These are phyloP conservation scores for Penicillium sp. DNA, from an alignment of 2,329 filamentous ascomycete genomes.

Conservation along the genomic window DNA sequence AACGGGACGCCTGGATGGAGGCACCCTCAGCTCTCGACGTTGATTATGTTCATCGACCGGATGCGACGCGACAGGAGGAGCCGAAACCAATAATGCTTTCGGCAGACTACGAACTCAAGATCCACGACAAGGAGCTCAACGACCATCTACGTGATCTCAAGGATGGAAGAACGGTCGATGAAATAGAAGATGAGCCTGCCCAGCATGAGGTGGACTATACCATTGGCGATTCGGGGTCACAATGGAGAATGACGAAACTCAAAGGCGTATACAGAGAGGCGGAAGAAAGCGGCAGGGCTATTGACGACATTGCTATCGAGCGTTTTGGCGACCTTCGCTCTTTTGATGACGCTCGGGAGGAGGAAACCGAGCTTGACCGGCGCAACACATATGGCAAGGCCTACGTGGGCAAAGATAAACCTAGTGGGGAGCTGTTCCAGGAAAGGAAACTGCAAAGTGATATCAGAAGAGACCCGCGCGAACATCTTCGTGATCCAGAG, in stretches of 20 bases:
- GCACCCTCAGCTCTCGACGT: constrained; percentile 71
- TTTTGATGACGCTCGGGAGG: constrained; percentile 88
- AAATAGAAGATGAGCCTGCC: constrained; percentile 46
- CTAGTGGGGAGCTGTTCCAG: constrained; percentile 74
- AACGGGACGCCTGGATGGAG: constrained; percentile 91
- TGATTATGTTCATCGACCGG: constrained; percentile 63
- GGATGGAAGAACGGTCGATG: constrained; percentile 48
- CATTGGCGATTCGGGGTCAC: constrained; percentile 80
- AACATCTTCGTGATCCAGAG: constrained; percentile 27
- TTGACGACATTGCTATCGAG: constrained; percentile 76
- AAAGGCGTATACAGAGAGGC: constrained; percentile 74
- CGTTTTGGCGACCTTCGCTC: constrained; percentile 70
- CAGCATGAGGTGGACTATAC: constrained; percentile 64
- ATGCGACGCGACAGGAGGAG: constrained; percentile 45
- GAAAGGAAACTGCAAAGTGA: constrained; percentile 60
- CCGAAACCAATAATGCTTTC: constrained; percentile 36
- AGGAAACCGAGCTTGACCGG: constrained; percentile 80
- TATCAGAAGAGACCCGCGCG: constrained; percentile 33
- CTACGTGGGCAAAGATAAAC: constrained; percentile 76
- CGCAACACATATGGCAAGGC: constrained; percentile 73
- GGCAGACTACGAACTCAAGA: constrained; percentile 57
- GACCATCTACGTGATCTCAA: constrained; percentile 56
- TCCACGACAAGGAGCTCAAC: constrained; percentile 78
- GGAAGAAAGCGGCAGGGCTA: constrained; percentile 58
- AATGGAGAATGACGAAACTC: constrained; percentile 95